Base-by-base conservation (phyloP, 495 filamentous ascomycete genomes). In the Immersiella caudata region DNA sequence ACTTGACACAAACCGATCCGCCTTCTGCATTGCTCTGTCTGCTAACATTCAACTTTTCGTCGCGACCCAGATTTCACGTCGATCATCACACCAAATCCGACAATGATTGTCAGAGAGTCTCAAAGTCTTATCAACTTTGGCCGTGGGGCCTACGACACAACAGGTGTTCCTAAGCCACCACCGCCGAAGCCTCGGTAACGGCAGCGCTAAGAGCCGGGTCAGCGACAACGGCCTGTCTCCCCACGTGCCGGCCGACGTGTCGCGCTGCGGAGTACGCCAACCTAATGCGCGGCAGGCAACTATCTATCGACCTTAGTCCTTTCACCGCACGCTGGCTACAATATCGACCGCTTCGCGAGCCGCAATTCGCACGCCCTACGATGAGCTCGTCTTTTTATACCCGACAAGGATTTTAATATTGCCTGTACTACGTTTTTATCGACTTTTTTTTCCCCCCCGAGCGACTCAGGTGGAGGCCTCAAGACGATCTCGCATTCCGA, bases 111-210 rank as follows among this genome's bases (percentile, higher is more conserved):
- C 69, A 78, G 79, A 78, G 79, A 77, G 65, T 78, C 77, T 33
- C 76, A 76, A 75, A 71, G 69, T 40, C 68, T 74, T 74, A 60
- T 74, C 70, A 85, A 86, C 78, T 84, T 85, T 77, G 84, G 83
- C 70, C 78, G 84, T 24, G 84, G 84, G n/a, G 83, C 83, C 56
- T 86, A 86, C 67, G 84, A 86, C 73, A 85, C 83, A 64, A 86
- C 84, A 29, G 83, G 83, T 51, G 79, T 85, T 11, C 82, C 80
- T 33, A 86, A 86, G 76, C 84, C 84, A 52, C 83, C 83, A 29
- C 80, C 79, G 67, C 84, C 84, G 40, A 85, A 84, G 82, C 84
- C 84, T 59, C 76, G 74, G 74, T 82, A 81, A 81, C 24, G 56
- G 58, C n/a, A 26, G 51, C 63, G 20, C n/a, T 27, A 50, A 6